Evolutionary conservation across 1,284 basidiomycete species (phyloP), one percentile per base, ranked within the genome.

Genomic region (Naganishia sp.): DNA sequence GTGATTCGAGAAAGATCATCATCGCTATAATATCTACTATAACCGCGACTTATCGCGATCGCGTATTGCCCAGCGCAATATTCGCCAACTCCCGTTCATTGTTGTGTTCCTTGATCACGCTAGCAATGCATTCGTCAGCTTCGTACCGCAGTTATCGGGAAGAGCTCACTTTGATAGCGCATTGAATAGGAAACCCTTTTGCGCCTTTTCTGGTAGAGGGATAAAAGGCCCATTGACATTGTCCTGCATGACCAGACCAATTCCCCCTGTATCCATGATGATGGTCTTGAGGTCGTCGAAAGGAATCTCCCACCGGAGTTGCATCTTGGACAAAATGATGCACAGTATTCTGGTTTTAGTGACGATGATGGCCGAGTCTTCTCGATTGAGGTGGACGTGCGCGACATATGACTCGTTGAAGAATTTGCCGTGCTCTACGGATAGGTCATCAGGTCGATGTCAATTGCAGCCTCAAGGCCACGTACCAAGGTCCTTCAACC

Each of bases 231-330:
- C 84, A 1, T 79, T 77, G 2, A 82, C 80, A 6, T 80, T 81
- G 23, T 81, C 83, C 42, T 83, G 73, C 45, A 84, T 86, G 11
- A 88, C 87, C 75, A 99, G 89, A 6, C 88, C 87, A 72, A 98
- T 90, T 0, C 94, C 94, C 10, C 86, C 90, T 73, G 92, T 87
- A 75, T 96, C 94, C 43, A 92, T 87, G 2, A 88, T 90, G 54
- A 99, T 88, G 36, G 90, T 91, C 75, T 90, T 88, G 3, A 99
- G 86, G 71, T 92, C 88, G 21, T 86, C 86, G 73, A 99, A 88
- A 0, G 92, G 87, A 21, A 98, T 84, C 72, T 98, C 94, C 95
- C 95, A 99, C 50, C 90, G 88, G 6, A 95, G 85, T 50, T 87
- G 86, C 59, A 99, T 84, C 75, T 86, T 90, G 75, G 87, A 88